These are phyloP conservation scores for Clarireedia sp. DNA, from an alignment of 2,329 filamentous ascomycete genomes.

Conservation along the genomic window DNA sequence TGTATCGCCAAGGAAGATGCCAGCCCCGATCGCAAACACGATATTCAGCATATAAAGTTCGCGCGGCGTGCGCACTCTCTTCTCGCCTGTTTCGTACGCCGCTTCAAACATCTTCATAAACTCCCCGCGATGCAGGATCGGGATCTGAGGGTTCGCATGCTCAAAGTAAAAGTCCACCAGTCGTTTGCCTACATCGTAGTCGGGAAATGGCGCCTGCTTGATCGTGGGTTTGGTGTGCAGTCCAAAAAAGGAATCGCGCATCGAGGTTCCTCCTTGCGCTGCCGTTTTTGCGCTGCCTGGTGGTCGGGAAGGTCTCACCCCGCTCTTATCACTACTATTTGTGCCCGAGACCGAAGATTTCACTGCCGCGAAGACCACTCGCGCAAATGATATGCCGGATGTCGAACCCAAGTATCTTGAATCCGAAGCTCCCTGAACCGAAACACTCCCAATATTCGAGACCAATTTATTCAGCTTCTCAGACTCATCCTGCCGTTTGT, in stretches of 20 bases:
- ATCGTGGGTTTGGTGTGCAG: slow-evolving; percentile 85
- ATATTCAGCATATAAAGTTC: slow-evolving; percentile 96
- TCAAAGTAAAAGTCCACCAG: slow-evolving; percentile 86
- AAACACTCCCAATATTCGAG: slow-evolving; percentile 66
- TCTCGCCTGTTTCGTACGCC: slow-evolving; percentile 60
- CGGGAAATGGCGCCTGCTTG: slow-evolving; percentile 75
- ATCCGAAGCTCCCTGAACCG: slow-evolving; percentile 70
- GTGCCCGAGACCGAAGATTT: slow-evolving; percentile 63
- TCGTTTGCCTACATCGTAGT: slow-evolving; percentile 61
- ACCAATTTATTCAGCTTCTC: slow-evolving; percentile 59
- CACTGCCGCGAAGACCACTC: slow-evolving; percentile 89
- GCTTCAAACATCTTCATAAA: slow-evolving; percentile 84
- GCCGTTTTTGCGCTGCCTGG: slow-evolving; percentile 33
- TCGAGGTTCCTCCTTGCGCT: slow-evolving; percentile 58
- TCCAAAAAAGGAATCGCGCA: slow-evolving; percentile 97
- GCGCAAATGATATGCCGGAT: slow-evolving; percentile 87
- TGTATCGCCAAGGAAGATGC: slow-evolving; percentile 72
- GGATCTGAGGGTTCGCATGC: slow-evolving; percentile 92
- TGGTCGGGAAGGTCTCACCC: slow-evolving; percentile 50
- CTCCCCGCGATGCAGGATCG: slow-evolving; percentile 79
- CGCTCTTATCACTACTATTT: slow-evolving; percentile 52
- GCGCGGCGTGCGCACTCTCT: slow-evolving; percentile 59
- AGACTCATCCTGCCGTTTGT: slow-evolving; percentile 45
- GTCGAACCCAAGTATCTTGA: slow-evolving; percentile 76
- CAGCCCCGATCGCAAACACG: slow-evolving; percentile 91